These are phyloP conservation scores for Penicillium psychrosexuale DNA, from an alignment of 2,329 filamentous ascomycete species.

Conservation along the genomic window DNA sequence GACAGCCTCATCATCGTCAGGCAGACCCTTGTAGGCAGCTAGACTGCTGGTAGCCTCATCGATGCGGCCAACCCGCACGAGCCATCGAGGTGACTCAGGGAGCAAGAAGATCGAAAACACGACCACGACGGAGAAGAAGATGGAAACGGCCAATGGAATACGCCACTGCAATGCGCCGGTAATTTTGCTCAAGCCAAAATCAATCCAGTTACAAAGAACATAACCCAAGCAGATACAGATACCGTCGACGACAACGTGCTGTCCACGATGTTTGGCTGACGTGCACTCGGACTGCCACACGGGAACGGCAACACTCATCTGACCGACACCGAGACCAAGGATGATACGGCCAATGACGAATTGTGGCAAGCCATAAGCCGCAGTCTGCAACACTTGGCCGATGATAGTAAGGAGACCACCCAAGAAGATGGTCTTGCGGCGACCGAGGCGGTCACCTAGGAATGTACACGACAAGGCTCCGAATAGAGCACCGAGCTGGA, in stretches of 20 bases:
- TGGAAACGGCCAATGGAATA: conserved; percentile 21
- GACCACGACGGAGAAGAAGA: conserved; percentile 25
- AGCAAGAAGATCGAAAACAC: conserved; percentile 21
- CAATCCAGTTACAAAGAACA: conserved; percentile 25
- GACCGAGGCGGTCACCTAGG: conserved; percentile 48
- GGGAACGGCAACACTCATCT: conserved; percentile 49
- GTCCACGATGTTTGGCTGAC: conserved; percentile 47
- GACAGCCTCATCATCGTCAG: conserved; percentile 44
- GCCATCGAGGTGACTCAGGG: conserved; percentile 26
- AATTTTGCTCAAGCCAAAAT: conserved; percentile 32
- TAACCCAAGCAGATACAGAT: conserved; percentile 41
- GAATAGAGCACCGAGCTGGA: conserved; percentile 17
- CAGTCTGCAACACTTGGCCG: conserved; percentile 45
- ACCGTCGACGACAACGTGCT: conserved; percentile 50
- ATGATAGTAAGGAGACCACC: conserved; percentile 46
- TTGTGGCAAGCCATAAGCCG: conserved; percentile 46
- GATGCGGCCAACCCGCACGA: conserved; percentile 35
- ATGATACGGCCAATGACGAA: conserved; percentile 50
- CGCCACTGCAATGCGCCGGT: conserved; percentile 22
- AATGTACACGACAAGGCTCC: conserved; percentile 17
- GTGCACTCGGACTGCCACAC: conserved; percentile 51
- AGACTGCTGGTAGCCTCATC: conserved; percentile 34
- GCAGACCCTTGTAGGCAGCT: conserved; percentile 41
- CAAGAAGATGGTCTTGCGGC: conserved; percentile 46
- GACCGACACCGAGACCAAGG: conserved; percentile 50